Percentiles rank a stretch among this genome's conserved stretches.
phyloP scores from a whole-genome alignment of 768 basidiomycete genomes.

The Psilocybe cyanescens region DNA sequence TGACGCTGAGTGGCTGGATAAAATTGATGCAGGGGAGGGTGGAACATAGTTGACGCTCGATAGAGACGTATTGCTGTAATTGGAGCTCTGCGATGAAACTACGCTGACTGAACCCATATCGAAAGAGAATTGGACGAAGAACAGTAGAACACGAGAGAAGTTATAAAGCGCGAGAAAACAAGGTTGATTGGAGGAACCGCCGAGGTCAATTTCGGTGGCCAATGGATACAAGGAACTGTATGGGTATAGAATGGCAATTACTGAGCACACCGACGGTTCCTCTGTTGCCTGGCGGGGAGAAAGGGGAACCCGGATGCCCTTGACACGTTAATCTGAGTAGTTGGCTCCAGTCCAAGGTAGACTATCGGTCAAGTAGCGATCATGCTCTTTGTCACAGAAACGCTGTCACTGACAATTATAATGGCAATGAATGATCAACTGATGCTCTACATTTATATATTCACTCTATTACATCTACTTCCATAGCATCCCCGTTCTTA shows the following conservation, averaged over 20 bases:
- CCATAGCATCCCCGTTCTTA: conserved; percentile 26
- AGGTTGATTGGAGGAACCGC: conserved; percentile 51
- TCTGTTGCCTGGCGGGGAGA: conserved; percentile 29
- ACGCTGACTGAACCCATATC: conserved; percentile 39
- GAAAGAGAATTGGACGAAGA: conserved; percentile 17
- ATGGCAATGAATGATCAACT: background rate
- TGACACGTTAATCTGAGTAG: conserved; percentile 20
- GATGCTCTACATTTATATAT: too few species aligned
- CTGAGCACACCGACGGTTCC: conserved; percentile 54
- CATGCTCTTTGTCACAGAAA: conserved; percentile 18
- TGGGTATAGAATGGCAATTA: conserved; percentile 39
- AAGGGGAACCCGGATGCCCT: conserved; percentile 18
- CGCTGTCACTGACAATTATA: conserved; percentile 15
- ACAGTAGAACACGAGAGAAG: conserved; percentile 22
- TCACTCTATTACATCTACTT: conserved; percentile 12
- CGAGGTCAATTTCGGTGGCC: conserved; percentile 49
- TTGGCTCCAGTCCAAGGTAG: conserved; percentile 27
- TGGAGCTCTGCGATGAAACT: conserved; percentile 37
- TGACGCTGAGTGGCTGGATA: conserved; percentile 42
- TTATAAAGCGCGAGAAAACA: conserved; percentile 24
- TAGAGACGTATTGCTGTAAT: conserved; percentile 34
- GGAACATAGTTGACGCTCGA: conserved; percentile 36
- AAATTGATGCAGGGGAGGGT: conserved; percentile 40
- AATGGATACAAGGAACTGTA: conserved; percentile 31
- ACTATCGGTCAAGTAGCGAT: conserved; percentile 14